These are phyloP conservation scores for Rhodotorula babjevae DNA, from an alignment of 768 basidiomycete genomes.

Conservation along the genomic window DNA sequence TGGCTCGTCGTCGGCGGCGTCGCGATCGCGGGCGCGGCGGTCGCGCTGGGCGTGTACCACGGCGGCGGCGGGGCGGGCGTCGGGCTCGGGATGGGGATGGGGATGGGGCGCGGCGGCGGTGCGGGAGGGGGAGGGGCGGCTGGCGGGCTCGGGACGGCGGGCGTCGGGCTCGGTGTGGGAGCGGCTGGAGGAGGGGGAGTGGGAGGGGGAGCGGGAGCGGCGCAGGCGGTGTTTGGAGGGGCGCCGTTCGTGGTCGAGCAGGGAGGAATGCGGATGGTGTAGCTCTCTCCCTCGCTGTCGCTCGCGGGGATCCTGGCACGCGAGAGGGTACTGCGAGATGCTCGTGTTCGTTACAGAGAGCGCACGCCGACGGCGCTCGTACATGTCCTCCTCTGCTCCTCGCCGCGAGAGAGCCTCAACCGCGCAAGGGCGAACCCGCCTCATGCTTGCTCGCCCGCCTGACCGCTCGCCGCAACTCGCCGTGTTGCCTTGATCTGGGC, in stretches of 20 bases:
- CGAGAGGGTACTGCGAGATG: background rate
- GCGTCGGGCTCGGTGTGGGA: conserved; percentile 3
- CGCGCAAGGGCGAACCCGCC: background rate
- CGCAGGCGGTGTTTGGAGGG: background rate
- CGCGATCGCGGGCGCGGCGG: conserved; percentile 29
- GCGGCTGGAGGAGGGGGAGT: background rate
- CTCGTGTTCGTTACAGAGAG: background rate
- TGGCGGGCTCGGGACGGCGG: conserved; percentile 10
- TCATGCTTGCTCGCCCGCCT: background rate
- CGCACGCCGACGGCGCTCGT: background rate
- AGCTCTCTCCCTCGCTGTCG: background rate
- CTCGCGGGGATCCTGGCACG: too few species aligned
- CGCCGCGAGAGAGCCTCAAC: too few species aligned
- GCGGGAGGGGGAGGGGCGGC: background rate
- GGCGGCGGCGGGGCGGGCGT: background rate
- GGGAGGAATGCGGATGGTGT: background rate
- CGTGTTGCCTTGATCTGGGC: conserved; percentile 15
- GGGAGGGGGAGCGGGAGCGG: too few species aligned
- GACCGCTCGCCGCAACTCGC: background rate
- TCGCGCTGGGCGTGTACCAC: conserved; percentile 20
- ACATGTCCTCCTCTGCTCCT: background rate
- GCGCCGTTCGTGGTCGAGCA: background rate
- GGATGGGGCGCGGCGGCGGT: background rate
- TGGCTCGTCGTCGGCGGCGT: conserved; percentile 28
- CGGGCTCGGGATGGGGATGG: too few species aligned